Percentiles rank a stretch among this genome's conserved stretches.
Evolutionary conservation across 1,284 basidiomycete species (phyloP).

Genomic region (Ceratobasidium papillatum): DNA sequence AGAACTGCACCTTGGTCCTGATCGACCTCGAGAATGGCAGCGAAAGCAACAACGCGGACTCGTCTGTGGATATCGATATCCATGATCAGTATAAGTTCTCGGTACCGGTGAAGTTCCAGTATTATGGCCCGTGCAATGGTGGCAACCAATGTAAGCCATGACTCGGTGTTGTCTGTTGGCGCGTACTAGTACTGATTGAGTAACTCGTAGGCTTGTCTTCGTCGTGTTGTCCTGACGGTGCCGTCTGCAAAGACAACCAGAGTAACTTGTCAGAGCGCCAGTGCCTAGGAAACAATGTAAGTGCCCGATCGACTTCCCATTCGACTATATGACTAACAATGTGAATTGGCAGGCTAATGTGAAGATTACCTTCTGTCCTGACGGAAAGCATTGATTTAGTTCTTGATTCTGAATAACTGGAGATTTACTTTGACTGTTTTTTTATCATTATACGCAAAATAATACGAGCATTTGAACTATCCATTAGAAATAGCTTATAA

Average conservation of each 20-base stretch:
- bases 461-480: no score
- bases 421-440: no score
- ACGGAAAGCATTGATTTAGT: background rate
- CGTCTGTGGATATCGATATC: background rate
- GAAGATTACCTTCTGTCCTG: slow-evolving; percentile 1
- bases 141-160: background rate
- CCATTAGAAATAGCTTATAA: no score
- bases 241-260: background rate
- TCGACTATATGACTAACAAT: background rate
- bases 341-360: background rate
- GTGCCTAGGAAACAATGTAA: slow-evolving; percentile 5
- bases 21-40: background rate
- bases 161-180: no score
- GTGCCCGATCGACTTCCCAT: background rate
- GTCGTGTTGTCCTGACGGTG: slow-evolving; percentile 3
- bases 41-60: background rate
- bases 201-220: background rate
- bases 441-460: no score
- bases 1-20: background rate
- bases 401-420: no score
- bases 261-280: background rate
- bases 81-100: background rate
- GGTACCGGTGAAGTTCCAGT: slow-evolving; percentile 4
- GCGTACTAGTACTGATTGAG: background rate
- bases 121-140: background rate